Evolutionary conservation across 331 rosid genomes (phyloP).

Genomic region (Quercus lobata): DNA sequence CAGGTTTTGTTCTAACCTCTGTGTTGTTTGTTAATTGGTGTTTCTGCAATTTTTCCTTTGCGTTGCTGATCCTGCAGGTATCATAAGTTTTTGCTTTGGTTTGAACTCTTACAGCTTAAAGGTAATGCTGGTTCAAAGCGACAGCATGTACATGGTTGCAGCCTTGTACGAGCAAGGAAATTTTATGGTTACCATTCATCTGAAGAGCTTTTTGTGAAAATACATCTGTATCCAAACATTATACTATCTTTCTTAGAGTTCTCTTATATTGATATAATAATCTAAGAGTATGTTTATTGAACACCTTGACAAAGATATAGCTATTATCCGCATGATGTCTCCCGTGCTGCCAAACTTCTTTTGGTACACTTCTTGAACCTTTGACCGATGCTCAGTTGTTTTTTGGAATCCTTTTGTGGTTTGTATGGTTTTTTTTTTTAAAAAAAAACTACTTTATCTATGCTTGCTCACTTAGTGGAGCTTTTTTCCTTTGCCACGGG

Average conservation of each 20-base stretch:
- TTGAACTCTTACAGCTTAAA: slow-evolving; percentile 59
- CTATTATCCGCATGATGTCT: too few relatives aligned
- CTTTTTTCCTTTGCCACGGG: not conserved
- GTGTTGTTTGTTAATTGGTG: not conserved
- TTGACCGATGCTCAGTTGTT: slow-evolving; percentile 11
- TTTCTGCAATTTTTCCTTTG: slow-evolving; percentile 8
- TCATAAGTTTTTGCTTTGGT: not conserved
- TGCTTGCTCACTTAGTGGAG: not conserved
- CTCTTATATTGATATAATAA: too few relatives aligned
- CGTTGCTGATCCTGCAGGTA: slow-evolving; percentile 7
- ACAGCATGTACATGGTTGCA: slow-evolving; percentile 83
- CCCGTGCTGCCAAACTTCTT: slow-evolving; percentile 29
- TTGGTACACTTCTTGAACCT: slow-evolving; percentile 50
- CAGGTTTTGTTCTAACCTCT: slow-evolving; percentile 19
- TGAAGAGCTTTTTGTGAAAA: slow-evolving; percentile 39
- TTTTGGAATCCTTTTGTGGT: not conserved
- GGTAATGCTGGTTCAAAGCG: slow-evolving; percentile 58
- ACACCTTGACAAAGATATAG: too few relatives aligned
- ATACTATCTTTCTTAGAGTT: not conserved
- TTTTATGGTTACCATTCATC: slow-evolving; percentile 48
- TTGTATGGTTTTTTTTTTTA: not conserved
- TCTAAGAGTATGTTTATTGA: too few relatives aligned
- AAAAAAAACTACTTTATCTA: not conserved
- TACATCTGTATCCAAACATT: slow-evolving; percentile 72
- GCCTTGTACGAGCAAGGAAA: slow-evolving; percentile 71